Percentiles rank a stretch among this genome's conserved stretches.
phyloP scores from a whole-genome alignment of 176 grass and related monocot genomes.

The Carex parvula region DNA sequence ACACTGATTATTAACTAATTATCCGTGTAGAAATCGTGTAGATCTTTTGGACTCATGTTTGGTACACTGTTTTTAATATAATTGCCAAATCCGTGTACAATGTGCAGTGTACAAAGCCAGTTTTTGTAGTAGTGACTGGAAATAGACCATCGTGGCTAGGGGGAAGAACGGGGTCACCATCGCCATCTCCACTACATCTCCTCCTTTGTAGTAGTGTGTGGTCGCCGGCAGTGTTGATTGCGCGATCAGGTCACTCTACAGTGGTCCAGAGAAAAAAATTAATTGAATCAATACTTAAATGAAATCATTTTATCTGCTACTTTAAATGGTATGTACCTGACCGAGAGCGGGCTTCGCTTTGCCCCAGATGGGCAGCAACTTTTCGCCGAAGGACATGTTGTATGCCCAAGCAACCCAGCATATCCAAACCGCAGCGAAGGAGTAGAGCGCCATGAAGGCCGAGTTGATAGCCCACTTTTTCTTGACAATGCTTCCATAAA shows the following conservation, averaged over 20 bases:
- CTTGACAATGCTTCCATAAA: constrained; percentile 90
- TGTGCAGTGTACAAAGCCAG: no score
- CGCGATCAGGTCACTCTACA: constrained; percentile 26
- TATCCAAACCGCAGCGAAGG: constrained; percentile 82
- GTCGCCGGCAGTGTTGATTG: constrained; percentile 43
- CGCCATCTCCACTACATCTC: constrained; percentile 28
- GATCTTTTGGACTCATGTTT: no score
- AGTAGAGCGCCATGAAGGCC: constrained; percentile 95
- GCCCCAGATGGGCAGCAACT: constrained; percentile 70
- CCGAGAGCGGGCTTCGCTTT: constrained; percentile 50
- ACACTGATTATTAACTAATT: no score
- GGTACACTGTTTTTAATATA: no score
- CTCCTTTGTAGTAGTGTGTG: constrained; percentile 39
- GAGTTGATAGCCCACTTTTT: constrained; percentile 97
- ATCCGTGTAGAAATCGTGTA: no score
- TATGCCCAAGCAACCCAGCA: constrained; percentile 90
- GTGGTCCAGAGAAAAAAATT: background rate
- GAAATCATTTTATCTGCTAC: background rate
- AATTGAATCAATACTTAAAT: background rate
- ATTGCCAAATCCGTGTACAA: no score
- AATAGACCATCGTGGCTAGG: constrained; percentile 59
- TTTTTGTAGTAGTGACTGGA: no score
- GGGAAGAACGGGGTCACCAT: constrained; percentile 30
- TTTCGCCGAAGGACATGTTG: constrained; percentile 86
- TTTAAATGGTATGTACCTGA: constrained; percentile 29